Percentiles rank a stretch among this genome's conserved stretches.
phyloP scores from a whole-genome alignment of 331 rosid genomes.

The Telfairia occidentalis region DNA sequence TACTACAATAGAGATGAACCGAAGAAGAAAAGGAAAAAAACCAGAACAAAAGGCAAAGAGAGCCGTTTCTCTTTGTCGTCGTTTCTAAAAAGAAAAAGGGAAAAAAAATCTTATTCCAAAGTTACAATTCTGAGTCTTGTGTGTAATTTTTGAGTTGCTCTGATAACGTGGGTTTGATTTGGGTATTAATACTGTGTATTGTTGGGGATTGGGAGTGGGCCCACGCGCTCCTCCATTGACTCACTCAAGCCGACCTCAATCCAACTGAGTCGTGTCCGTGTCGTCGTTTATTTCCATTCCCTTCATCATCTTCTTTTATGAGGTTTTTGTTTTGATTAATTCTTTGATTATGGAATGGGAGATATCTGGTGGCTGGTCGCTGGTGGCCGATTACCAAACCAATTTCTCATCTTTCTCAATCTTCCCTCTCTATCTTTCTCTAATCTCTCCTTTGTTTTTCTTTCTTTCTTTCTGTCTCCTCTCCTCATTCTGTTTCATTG shows the following conservation, averaged over 20 bases:
- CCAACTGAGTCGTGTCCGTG: conserved; percentile 9
- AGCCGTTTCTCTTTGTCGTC: conserved; percentile 10
- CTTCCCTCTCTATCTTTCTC: background rate
- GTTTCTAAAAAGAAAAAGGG: background rate
- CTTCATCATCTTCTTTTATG: too few relatives aligned
- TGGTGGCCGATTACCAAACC: too few relatives aligned
- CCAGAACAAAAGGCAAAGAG: background rate
- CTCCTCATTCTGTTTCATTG: background rate
- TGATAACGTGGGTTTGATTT: too few relatives aligned
- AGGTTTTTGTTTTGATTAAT: background rate
- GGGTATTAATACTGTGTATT: background rate
- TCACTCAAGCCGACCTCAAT: background rate
- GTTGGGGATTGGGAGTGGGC: conserved; percentile 10
- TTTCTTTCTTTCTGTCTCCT: too few relatives aligned
- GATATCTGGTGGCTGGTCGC: too few relatives aligned
- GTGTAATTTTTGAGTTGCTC: too few relatives aligned
- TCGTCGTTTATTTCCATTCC: background rate
- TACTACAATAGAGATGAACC: background rate
- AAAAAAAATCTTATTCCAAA: background rate
- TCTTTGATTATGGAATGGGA: too few relatives aligned
- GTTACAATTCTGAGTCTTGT: background rate
- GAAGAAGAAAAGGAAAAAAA: background rate
- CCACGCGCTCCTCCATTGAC: conserved; percentile 20
- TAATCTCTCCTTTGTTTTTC: too few relatives aligned
- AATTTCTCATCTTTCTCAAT: background rate